phyloP scores from a whole-genome alignment of 768 basidiomycete species.

The Calocybe gangraenosa region DNA sequence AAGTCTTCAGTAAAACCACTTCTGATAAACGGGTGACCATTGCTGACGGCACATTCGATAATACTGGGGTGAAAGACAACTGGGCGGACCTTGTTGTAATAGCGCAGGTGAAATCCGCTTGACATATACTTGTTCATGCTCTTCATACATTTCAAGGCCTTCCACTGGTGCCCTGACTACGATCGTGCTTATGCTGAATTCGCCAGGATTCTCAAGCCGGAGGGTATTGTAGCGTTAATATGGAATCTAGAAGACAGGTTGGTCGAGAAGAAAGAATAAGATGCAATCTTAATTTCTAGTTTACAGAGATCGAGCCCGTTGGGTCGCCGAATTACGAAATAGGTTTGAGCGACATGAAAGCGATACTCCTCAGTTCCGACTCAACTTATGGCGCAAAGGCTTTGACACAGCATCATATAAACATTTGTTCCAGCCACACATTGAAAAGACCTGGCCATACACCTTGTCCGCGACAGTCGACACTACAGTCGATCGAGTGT shows the following conservation, averaged over 20 bases:
- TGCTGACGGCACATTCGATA: slow-evolving; percentile 68
- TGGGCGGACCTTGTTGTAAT: slow-evolving; percentile 80
- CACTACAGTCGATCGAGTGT: slow-evolving; percentile 58
- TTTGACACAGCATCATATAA: slow-evolving; percentile 65
- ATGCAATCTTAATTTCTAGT: neutral
- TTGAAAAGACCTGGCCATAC: slow-evolving; percentile 55
- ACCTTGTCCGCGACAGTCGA: slow-evolving; percentile 48
- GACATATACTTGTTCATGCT: neutral
- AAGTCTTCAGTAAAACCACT: slow-evolving; percentile 56
- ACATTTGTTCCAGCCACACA: slow-evolving; percentile 51
- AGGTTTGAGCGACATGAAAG: slow-evolving; percentile 63
- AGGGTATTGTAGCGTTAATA: slow-evolving; percentile 66
- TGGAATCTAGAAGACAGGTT: slow-evolving; percentile 93
- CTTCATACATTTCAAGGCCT: slow-evolving; percentile 52
- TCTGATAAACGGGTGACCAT: slow-evolving; percentile 48
- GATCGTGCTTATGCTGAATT: slow-evolving; percentile 72
- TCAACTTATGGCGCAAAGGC: slow-evolving; percentile 65
- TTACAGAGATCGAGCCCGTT: slow-evolving; percentile 52
- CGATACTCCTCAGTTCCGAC: slow-evolving; percentile 80
- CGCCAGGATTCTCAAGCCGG: slow-evolving; percentile 72
- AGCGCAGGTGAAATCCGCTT: slow-evolving; percentile 51
- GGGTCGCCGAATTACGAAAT: slow-evolving; percentile 73
- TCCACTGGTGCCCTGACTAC: slow-evolving; percentile 90
- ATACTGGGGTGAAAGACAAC: slow-evolving; percentile 51
- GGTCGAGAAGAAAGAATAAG: slow-evolving; percentile 1